Conservation (phyloP, 108 stramenopile genomes). For the Chaetoceros tenuissimus region DNA sequence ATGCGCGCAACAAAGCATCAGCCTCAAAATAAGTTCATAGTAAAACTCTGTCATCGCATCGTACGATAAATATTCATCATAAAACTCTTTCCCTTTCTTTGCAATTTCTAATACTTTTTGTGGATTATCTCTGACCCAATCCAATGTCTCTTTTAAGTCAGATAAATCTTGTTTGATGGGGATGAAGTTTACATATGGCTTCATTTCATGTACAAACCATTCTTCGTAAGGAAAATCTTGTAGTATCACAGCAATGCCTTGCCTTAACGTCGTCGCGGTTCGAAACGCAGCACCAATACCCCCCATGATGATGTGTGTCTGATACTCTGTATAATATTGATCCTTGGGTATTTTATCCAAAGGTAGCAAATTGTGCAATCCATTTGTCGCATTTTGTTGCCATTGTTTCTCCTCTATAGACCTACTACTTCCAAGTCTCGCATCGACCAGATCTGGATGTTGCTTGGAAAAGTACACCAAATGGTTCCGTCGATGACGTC, state of each 20-base stretch:
- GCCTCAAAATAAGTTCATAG: too few relatives aligned
- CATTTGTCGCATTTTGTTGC: constrained; percentile 9
- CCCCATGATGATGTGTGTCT: constrained; percentile 14
- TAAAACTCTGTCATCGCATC: too few relatives aligned
- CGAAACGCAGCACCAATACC: constrained; percentile 33
- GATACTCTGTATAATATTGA: constrained; percentile 21
- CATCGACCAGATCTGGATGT: constrained; percentile 16
- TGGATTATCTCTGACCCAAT: constrained; percentile 20
- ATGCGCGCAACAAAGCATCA: too few relatives aligned
- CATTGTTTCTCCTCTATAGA: too few relatives aligned
- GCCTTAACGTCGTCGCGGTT: constrained; percentile 12
- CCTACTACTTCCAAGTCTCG: constrained; percentile 1
- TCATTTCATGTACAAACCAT: constrained; percentile 25
- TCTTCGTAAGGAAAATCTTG: constrained; percentile 28
- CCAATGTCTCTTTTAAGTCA: constrained; percentile 11
- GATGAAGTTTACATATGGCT: constrained; percentile 37
- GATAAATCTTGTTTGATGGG: constrained; percentile 14
- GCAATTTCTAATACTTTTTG: constrained; percentile 16
- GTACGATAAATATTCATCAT: too few relatives aligned
- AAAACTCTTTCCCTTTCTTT: too few relatives aligned
- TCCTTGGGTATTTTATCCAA: constrained; percentile 4
- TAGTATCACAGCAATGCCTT: constrained; percentile 13
- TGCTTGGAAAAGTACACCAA: constrained; percentile 11
- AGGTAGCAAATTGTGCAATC: constrained; percentile 8
- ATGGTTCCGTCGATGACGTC: constrained; percentile 5